phyloP scores from a whole-genome alignment of 176 grass and related monocot genomes.

The Oryza punctata region DNA sequence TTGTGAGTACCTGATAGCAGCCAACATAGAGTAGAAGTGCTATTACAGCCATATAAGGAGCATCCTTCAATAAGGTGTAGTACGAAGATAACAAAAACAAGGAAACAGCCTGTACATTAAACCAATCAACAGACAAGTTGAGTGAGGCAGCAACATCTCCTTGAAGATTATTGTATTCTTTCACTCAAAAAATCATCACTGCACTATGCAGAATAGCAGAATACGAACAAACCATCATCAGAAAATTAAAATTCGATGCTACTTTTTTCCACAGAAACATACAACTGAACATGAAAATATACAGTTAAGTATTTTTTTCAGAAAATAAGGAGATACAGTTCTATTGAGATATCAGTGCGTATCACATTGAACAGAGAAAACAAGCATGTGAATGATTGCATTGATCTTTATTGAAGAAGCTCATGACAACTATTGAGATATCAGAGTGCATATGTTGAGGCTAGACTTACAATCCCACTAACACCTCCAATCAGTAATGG shows the following conservation, averaged over 20 bases:
- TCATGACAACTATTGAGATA: constrained; percentile 3
- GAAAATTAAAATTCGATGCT: background rate
- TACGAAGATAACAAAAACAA: constrained; percentile 85
- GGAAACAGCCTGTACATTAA: constrained; percentile 66
- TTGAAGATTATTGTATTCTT: background rate
- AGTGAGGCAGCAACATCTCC: constrained; percentile 13
- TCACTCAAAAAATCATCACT: background rate
- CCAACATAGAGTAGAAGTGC: constrained; percentile 93
- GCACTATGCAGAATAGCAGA: background rate
- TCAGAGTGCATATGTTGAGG: constrained; percentile 23
- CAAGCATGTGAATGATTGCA: background rate
- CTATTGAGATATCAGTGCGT: background rate
- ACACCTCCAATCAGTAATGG: constrained; percentile 95
- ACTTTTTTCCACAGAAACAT: constrained; percentile 1
- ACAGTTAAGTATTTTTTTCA: background rate
- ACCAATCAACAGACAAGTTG: constrained; percentile 13
- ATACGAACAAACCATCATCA: background rate
- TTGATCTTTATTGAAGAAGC: background rate
- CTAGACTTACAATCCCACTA: constrained; percentile 83
- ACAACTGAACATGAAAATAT: background rate
- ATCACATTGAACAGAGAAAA: background rate
- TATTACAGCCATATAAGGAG: constrained; percentile 74
- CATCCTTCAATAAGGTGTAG: constrained; percentile 70
- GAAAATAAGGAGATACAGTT: background rate
- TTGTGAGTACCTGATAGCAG: constrained; percentile 80